Evolutionary conservation across 2,329 filamentous ascomycete genomes (phyloP).

Genomic region (Botrytis tulipae): DNA sequence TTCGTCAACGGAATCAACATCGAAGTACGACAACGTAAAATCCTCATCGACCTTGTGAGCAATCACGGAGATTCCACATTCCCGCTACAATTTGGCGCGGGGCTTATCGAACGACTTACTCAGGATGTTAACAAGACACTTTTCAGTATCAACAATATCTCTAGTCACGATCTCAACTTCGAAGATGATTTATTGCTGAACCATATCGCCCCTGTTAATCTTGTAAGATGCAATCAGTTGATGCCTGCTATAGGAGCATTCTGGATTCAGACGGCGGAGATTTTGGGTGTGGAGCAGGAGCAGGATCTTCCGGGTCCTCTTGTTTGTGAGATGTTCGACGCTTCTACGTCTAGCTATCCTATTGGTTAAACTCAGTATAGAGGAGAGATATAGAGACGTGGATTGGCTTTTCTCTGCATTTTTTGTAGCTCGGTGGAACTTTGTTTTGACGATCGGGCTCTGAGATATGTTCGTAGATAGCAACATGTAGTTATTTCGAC

Average conservation of each 20-base stretch:
- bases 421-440: too few species aligned
- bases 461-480: too few species aligned
- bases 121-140: background rate
- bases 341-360: background rate
- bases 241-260: background rate
- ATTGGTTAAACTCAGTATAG: too few species aligned
- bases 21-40: background rate
- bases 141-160: background rate
- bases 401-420: too few species aligned
- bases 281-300: background rate
- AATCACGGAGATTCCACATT: background rate
- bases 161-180: background rate
- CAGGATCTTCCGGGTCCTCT: background rate
- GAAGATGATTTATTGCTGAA: background rate
- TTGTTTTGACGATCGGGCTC: too few species aligned
- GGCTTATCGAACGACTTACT: background rate
- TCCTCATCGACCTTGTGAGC: background rate
- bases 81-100: background rate
- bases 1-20: background rate
- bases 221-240: background rate
- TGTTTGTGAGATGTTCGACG: background rate
- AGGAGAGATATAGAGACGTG: too few species aligned
- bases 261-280: background rate
- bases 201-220: background rate
- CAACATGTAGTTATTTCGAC: too few species aligned